phyloP scores from a whole-genome alignment of 352 stramenopile genomes.

The Sclerospora graminicola region DNA sequence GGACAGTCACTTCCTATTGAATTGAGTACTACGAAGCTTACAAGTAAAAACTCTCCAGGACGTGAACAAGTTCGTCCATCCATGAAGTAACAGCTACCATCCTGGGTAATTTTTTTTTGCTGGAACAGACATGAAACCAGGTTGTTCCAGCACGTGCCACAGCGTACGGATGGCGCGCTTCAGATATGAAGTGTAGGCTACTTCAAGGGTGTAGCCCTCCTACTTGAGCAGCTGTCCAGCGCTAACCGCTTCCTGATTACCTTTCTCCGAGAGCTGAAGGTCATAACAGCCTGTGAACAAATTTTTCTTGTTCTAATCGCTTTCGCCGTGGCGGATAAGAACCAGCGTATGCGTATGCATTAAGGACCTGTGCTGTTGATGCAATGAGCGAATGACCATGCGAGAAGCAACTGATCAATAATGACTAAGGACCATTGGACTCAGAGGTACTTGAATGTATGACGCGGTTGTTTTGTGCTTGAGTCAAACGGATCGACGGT shows the following conservation, averaged over 20 bases:
- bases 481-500: too few relatives aligned
- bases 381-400: constrained; percentile 21
- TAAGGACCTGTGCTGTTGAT: constrained; percentile 48
- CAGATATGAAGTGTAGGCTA: constrained; percentile 92
- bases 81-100: too few relatives aligned
- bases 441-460: too few relatives aligned
- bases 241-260: constrained; percentile 86
- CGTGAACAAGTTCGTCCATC: too few relatives aligned
- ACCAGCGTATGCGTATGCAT: constrained; percentile 71
- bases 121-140: too few relatives aligned
- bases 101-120: too few relatives aligned
- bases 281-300: constrained; percentile 93
- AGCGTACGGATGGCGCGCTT: constrained; percentile 91
- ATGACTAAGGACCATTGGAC: constrained; percentile 50
- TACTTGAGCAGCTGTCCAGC: constrained; percentile 85
- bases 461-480: constrained; percentile 26
- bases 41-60: too few relatives aligned
- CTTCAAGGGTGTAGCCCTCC: constrained; percentile 90
- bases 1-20: too few relatives aligned
- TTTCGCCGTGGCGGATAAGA: constrained; percentile 91
- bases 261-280: constrained; percentile 84
- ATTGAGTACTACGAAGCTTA: too few relatives aligned
- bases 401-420: constrained; percentile 35
- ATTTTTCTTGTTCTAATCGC: constrained; percentile 93
- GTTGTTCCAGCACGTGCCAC: constrained; percentile 93